Evolutionary conservation across 1,284 basidiomycete species (phyloP).

Genomic region (Ustilago loliicola): DNA sequence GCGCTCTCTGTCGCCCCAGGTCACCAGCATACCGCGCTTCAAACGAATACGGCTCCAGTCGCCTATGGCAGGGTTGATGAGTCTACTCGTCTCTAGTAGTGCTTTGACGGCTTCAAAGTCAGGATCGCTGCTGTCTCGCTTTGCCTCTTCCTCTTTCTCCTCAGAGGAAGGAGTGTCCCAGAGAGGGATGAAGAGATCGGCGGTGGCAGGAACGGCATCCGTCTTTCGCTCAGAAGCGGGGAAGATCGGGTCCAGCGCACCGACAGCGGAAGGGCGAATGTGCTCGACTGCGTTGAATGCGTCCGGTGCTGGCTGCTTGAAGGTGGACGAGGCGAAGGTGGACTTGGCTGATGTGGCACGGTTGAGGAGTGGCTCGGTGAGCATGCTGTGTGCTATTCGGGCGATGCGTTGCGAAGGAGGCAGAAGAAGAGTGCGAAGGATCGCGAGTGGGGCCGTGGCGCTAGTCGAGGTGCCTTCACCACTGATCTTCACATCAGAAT

Average conservation of each 20-base stretch:
- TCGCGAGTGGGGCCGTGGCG: constrained; percentile 31
- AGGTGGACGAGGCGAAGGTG: constrained; percentile 3
- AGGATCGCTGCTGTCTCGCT: constrained; percentile 20
- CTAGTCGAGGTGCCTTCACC: not conserved
- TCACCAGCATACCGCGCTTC: constrained; percentile 57
- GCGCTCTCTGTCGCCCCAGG: constrained; percentile 65
- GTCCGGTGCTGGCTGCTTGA: constrained; percentile 10
- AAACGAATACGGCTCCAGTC: constrained; percentile 63
- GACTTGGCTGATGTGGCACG: constrained; percentile 16
- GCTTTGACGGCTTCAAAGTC: constrained; percentile 35
- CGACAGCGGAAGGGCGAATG: constrained; percentile 24
- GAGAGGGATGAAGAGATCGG: constrained; percentile 51
- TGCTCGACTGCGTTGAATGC: constrained; percentile 39
- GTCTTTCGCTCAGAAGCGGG: constrained; percentile 50
- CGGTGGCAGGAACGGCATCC: constrained; percentile 39
- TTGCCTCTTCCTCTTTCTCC: constrained; percentile 8
- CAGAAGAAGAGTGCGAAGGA: constrained; percentile 33
- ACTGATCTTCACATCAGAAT: not conserved
- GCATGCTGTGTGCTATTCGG: constrained; percentile 47
- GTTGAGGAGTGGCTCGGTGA: constrained; percentile 58
- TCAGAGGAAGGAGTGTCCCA: constrained; percentile 19
- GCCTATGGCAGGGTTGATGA: constrained; percentile 63
- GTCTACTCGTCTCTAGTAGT: constrained; percentile 50
- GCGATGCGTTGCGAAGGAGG: constrained; percentile 47
- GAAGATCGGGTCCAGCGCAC: constrained; percentile 59